Base-by-base conservation (phyloP, 768 basidiomycete genomes). In the Pilatotrama ljubarskyi region DNA sequence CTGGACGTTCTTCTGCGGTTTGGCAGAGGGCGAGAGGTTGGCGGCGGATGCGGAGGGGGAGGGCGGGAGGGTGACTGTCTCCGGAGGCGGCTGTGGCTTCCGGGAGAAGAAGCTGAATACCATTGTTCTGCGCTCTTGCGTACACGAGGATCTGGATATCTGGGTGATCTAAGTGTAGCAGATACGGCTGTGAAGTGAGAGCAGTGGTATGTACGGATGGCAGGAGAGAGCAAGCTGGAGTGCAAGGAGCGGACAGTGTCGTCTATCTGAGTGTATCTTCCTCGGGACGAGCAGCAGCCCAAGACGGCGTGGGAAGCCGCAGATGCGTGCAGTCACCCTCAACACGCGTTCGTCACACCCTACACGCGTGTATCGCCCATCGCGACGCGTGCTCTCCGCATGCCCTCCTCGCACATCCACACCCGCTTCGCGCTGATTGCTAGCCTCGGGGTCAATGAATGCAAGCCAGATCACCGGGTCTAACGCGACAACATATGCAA, bases 91-190 rank as follows among this genome's bases (percentile, higher is more conserved):
- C 43, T 50, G 63, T 37, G 66, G 59, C 42, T 47, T 59, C 24
- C 55, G 51, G 26, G 60, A 59, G 62, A 73, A 73, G 32, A 73
- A 66, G 26, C 71, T 61, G 55, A 73, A 71, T 7, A 73, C 66
- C 40, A 61, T 58, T 29, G 61, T 59, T 35, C 32, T 35, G 2
- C 7, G 18, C 2, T 22, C 29, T 8, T 24, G n/a, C 14, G 35
- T 41, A 26, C 52, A 44, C 24, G 15, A 29, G 44, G 3, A 11
- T n/a, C n/a, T n/a, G n/a, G 10, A 32, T 32, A 32, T 47, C 5
- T 26, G 15, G 5, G 52, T 43, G 41, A 54, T 11, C n/a, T n/a
- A 41, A 49, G 29, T 2, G 24, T 10, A n/a, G 29, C 25, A 35
- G 29, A 35, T n/a, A n/a, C 15, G 17, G 25, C 17, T 17, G 43